Evolutionary conservation across 768 basidiomycete species (phyloP).

Genomic region (Mycena rebaudengoi): DNA sequence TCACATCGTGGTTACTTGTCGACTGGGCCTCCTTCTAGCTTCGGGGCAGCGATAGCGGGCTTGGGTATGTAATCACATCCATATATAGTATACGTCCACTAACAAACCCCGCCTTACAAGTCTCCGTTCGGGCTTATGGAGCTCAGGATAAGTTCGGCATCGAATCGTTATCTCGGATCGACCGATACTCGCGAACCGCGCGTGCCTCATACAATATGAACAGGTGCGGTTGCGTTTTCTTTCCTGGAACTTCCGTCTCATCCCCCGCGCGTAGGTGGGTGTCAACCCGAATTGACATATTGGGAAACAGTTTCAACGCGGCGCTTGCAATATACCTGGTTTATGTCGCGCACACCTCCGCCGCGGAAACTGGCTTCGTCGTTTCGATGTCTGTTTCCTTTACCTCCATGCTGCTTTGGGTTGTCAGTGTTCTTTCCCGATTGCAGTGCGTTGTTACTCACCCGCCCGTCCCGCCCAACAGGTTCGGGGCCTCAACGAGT

Average conservation of each 20-base stretch:
- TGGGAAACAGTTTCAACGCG: too few species aligned
- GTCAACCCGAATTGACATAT: too few species aligned
- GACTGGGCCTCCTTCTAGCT: conserved; percentile 30
- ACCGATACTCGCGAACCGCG: conserved; percentile 58
- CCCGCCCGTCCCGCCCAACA: too few species aligned
- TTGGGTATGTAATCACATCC: conserved; percentile 54
- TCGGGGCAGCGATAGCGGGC: conserved; percentile 67
- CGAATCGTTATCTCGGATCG: conserved; percentile 59
- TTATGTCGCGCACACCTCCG: too few species aligned
- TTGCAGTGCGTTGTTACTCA: too few species aligned
- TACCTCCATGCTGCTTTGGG: too few species aligned
- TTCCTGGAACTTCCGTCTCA: conserved; percentile 37
- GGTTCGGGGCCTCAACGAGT: too few species aligned
- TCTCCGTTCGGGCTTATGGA: conserved; percentile 72
- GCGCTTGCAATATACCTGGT: too few species aligned
- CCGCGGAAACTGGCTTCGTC: too few species aligned
- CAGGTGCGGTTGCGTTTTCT: conserved; percentile 46
- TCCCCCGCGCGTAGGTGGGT: not conserved
- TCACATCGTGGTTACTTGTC: conserved; percentile 30
- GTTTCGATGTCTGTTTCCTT: too few species aligned
- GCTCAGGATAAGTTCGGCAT: conserved; percentile 56
- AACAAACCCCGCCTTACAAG: conserved; percentile 31
- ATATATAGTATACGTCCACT: not conserved
- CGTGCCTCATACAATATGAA: conserved; percentile 63
- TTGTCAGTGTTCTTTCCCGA: too few species aligned